phyloP scores from a whole-genome alignment of 2,329 filamentous ascomycete genomes.

The Aureobasidium zeae region DNA sequence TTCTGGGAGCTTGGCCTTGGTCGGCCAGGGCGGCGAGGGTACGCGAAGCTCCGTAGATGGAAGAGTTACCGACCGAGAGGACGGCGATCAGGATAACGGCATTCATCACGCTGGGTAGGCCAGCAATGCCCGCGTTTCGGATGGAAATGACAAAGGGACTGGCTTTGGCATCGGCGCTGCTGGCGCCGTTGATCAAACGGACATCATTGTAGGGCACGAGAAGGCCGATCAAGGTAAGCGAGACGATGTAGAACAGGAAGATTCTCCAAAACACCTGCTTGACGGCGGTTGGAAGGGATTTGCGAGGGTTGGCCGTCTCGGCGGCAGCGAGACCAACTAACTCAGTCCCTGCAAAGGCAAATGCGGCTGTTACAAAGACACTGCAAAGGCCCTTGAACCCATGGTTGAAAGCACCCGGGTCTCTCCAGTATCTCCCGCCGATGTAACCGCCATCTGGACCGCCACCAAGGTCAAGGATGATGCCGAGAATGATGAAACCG shows the following conservation, averaged over 20 bases:
- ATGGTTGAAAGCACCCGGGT: slow-evolving; percentile 76
- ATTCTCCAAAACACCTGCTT: slow-evolving; percentile 97
- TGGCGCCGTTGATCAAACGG: slow-evolving; percentile 50
- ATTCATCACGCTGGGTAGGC: slow-evolving; percentile 84
- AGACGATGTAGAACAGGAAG: slow-evolving; percentile 67
- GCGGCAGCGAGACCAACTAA: slow-evolving; percentile 68
- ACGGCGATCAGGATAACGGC: slow-evolving; percentile 88
- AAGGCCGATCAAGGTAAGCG: slow-evolving; percentile 69
- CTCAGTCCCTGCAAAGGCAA: slow-evolving; percentile 67
- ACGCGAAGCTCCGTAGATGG: slow-evolving; percentile 82
- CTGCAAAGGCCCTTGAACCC: slow-evolving; percentile 76
- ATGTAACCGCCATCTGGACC: slow-evolving; percentile 64
- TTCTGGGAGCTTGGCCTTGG: slow-evolving; percentile 51
- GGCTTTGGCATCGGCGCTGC: slow-evolving; percentile 58
- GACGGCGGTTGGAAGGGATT: slow-evolving; percentile 74
- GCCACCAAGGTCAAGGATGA: slow-evolving; percentile 77
- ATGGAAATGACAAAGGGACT: slow-evolving; percentile 95
- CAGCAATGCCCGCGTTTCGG: slow-evolving; percentile 65
- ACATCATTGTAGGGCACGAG: slow-evolving; percentile 65
- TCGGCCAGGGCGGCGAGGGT: slow-evolving; percentile 85
- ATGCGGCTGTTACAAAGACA: slow-evolving; percentile 68
- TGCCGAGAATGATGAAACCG: slow-evolving; percentile 79
- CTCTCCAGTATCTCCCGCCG: slow-evolving; percentile 53
- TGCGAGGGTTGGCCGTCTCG: slow-evolving; percentile 68
- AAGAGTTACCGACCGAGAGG: slow-evolving; percentile 82